Conservation (phyloP, 768 basidiomycete genomes). For the Collybiopsis luxurians region DNA sequence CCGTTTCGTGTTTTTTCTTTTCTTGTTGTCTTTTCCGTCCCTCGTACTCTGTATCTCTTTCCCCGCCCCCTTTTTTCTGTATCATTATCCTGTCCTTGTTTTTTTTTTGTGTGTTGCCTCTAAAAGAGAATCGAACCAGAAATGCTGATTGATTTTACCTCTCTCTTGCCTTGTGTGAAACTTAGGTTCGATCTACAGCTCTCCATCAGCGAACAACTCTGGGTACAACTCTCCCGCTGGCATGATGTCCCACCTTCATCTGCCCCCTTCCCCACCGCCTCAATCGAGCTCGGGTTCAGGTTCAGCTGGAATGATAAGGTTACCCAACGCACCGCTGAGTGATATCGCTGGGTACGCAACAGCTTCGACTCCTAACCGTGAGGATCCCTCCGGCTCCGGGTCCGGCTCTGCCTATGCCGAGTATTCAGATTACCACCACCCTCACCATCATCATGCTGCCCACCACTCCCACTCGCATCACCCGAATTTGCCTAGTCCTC, state of each 20-base stretch:
- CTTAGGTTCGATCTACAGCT: slow-evolving; percentile 38
- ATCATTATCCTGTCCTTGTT: slow-evolving; percentile 1
- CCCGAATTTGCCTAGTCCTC: not conserved
- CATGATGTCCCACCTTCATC: slow-evolving; percentile 57
- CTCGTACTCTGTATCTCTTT: not conserved
- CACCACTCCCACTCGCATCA: not conserved
- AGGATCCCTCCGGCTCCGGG: too few relatives aligned
- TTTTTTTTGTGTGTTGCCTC: not conserved
- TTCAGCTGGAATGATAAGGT: slow-evolving; percentile 62
- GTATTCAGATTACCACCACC: not conserved
- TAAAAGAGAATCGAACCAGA: not conserved
- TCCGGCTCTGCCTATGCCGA: not conserved
- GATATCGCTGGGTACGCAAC: slow-evolving; percentile 65
- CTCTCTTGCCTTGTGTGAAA: not conserved
- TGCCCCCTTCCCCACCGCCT: slow-evolving; percentile 59
- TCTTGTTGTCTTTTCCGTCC: not conserved
- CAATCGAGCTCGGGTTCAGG: slow-evolving; percentile 27
- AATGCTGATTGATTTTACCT: not conserved
- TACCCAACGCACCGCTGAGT: slow-evolving; percentile 69
- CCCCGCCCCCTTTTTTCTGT: not conserved
- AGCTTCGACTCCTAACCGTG: too few relatives aligned
- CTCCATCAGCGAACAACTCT: slow-evolving; percentile 43
- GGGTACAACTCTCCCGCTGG: not conserved
- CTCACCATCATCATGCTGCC: not conserved
- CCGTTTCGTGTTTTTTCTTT: not conserved